These are phyloP conservation scores for Copromyces sp. DNA, from an alignment of 495 filamentous ascomycete species.

Conservation along the genomic window DNA sequence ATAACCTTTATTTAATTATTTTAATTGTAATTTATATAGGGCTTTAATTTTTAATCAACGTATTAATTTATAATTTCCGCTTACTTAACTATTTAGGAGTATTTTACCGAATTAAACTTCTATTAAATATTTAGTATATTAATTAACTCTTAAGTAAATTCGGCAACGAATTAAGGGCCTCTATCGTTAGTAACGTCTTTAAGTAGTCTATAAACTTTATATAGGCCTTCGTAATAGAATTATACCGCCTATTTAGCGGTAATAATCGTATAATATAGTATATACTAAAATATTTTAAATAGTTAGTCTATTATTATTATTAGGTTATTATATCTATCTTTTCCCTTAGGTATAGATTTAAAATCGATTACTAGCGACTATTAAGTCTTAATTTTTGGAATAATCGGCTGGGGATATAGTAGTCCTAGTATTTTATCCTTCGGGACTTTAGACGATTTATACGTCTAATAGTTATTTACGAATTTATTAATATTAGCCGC, in stretches of 20 bases:
- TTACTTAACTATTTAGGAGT: no score
- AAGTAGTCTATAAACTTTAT: background rate
- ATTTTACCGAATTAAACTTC: no score
- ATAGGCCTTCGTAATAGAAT: no score
- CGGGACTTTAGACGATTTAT: background rate
- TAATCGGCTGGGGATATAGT: background rate
- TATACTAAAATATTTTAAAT: background rate
- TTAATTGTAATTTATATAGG: no score
- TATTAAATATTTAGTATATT: no score
- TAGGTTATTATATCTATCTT: background rate
- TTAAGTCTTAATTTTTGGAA: background rate
- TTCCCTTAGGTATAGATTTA: constrained; percentile 1
- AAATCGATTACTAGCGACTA: constrained; percentile 1
- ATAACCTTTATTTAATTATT: no score
- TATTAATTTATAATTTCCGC: no score
- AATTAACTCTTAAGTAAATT: no score
- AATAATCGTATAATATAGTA: background rate
- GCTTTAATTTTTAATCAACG: no score
- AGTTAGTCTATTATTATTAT: background rate
- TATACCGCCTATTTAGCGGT: background rate
- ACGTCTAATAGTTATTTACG: background rate
- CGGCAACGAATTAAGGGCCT: no score
- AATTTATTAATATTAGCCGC: background rate
- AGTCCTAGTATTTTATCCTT: background rate
- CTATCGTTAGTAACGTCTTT: no score